Percentiles rank a stretch among this genome's conserved stretches.
Evolutionary conservation across 1,284 basidiomycete species (phyloP).

Genomic region (Garcileccinum viscosum): DNA sequence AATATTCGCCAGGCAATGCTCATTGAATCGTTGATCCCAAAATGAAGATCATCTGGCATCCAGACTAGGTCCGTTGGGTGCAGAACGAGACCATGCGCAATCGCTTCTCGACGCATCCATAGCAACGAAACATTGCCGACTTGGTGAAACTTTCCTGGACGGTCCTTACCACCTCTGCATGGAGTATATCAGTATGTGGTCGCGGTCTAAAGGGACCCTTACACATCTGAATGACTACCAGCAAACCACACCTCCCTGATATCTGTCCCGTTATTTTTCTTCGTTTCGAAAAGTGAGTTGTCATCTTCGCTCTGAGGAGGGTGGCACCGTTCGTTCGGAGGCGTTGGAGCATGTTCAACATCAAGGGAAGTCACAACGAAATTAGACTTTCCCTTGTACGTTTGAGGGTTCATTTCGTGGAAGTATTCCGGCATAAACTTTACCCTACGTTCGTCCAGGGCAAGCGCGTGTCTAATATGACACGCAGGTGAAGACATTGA

Average conservation of each 20-base stretch:
- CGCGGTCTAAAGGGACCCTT: background rate
- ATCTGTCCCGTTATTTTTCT: slow-evolving; percentile 8
- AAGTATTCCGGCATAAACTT: slow-evolving; percentile 18
- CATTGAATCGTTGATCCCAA: slow-evolving; percentile 29
- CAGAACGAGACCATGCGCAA: slow-evolving; percentile 13
- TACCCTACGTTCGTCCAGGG: background rate
- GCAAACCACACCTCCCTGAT: slow-evolving; percentile 31
- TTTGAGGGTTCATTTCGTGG: slow-evolving; percentile 13
- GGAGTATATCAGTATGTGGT: background rate
- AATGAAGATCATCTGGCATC: slow-evolving; percentile 34
- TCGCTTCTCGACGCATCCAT: slow-evolving; percentile 28
- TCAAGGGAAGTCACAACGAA: slow-evolving; percentile 1
- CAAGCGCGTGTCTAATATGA: background rate
- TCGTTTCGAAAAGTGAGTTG: background rate
- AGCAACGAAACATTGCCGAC: slow-evolving; percentile 22
- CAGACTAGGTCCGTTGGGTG: slow-evolving; percentile 25
- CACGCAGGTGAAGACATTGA: slow-evolving; percentile 26
- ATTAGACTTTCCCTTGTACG: slow-evolving; percentile 13
- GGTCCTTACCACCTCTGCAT: slow-evolving; percentile 30
- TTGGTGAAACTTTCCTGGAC: slow-evolving; percentile 16
- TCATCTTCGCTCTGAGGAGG: background rate
- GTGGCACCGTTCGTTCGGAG: background rate
- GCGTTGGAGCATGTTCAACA: background rate
- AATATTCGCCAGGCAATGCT: slow-evolving; percentile 23
- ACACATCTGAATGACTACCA: slow-evolving; percentile 33